Base-by-base conservation (phyloP, 495 filamentous ascomycete species). In the Cryomyces antarcticus region DNA sequence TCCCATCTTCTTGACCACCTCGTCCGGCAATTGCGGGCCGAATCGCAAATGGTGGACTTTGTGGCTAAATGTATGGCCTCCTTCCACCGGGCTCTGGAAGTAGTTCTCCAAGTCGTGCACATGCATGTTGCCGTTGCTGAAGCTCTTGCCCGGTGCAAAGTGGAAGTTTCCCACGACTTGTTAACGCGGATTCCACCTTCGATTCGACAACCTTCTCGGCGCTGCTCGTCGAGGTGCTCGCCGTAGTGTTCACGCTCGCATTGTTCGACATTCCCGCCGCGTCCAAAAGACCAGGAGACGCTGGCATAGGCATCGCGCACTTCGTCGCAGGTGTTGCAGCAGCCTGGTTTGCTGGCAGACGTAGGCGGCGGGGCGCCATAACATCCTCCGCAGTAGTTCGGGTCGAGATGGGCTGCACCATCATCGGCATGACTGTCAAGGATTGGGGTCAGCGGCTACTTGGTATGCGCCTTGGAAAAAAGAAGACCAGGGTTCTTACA, bases 141-240 rank as follows among this genome's bases (percentile, higher is more conserved):
- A 96, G 56, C 76, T 84, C 60, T 85, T 78, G 54, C 89, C 89
- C 1, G 89, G 92, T 2, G 89, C 92, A 52, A 99, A 81, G 62
- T 99, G 89, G 72, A 99, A 99, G 63, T 99, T 99, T 37, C 89
- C 89, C 42, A 96, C 69, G 2, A 99, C 89, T 58, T 99, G 66
- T 96, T 99, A 37, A 99, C 89, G 29, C 82, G 79, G 46, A 99
- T 70, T 9, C 75, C 78, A 45, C 89, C 89, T 52, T 95, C 87
- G 46, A 99, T 80, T 28, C 93, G 84, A 60, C 89, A 99, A 28
- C 89, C 89, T 57, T 99, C 92, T 11, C 75, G 68, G 27, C 85
- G 73, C 63, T 95, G 87, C 44, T 74, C 75, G 52, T 88, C 80
- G 37, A 99, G 66, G 43, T 77, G 76, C 57, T 95, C 80, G 42